Percentiles rank a stretch among this genome's conserved stretches.
phyloP scores from a whole-genome alignment of 345 rosid genomes.

The Ricinus communis region DNA sequence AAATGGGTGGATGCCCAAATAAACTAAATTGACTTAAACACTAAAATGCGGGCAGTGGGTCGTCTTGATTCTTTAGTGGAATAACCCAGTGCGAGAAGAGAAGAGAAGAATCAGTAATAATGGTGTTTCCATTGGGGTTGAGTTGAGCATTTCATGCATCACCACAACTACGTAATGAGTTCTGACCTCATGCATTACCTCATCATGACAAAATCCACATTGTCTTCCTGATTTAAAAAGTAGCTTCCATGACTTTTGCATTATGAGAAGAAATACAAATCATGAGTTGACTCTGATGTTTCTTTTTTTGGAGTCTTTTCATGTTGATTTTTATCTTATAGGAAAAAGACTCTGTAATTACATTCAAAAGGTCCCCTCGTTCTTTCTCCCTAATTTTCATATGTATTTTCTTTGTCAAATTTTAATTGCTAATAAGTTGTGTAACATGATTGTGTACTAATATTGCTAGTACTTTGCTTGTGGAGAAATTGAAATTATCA shows the following conservation, averaged over 20 bases:
- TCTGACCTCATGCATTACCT: neutral
- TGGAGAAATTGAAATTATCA: no score
- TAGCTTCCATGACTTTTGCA: neutral
- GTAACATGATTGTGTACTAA: no score
- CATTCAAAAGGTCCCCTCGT: neutral
- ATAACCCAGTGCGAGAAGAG: neutral
- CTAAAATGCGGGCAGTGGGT: neutral
- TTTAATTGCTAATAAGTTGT: no score
- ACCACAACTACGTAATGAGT: neutral
- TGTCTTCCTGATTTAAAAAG: neutral
- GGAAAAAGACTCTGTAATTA: neutral
- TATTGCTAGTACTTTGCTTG: no score
- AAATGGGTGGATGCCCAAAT: no score
- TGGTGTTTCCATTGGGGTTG: no score
- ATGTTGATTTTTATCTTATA: neutral
- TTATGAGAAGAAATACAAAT: neutral
- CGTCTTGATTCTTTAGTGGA: neutral
- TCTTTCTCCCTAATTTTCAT: no score
- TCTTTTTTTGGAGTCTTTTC: neutral
- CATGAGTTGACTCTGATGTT: neutral
- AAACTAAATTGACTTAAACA: neutral
- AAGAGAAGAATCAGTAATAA: neutral
- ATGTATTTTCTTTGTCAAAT: no score
- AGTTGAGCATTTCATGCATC: constrained; percentile 2
- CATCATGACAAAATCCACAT: neutral